Conservation (phyloP, 179 eudicot genomes). For the Silene coronaria region DNA sequence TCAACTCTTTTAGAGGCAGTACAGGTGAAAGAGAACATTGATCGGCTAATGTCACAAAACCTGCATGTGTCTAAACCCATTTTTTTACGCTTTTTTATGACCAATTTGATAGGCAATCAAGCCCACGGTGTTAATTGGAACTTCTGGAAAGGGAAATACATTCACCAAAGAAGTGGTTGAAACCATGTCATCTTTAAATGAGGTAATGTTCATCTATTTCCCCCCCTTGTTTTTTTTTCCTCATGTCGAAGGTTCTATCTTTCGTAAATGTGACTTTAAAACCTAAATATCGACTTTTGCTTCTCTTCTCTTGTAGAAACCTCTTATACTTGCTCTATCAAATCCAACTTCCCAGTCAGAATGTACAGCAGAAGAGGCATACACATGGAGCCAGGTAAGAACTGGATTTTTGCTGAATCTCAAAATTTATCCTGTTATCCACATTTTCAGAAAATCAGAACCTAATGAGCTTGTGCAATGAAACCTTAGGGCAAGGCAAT, state of each 20-base stretch:
- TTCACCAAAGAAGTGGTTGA: conserved; percentile 79
- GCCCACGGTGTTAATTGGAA: conserved; percentile 69
- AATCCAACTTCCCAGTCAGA: conserved; percentile 79
- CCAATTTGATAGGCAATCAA: conserved; percentile 45
- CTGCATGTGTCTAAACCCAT: background rate
- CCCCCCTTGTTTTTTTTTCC: background rate
- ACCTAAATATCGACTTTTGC: background rate
- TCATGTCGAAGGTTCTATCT: background rate
- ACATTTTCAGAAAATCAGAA: background rate
- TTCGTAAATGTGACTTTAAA: background rate
- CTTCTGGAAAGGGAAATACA: conserved; percentile 70
- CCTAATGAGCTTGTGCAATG: conserved; percentile 6
- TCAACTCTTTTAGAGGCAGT: conserved; percentile 65
- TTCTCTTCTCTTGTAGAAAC: conserved; percentile 41
- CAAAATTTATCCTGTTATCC: background rate
- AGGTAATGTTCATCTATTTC: conserved; percentile 33
- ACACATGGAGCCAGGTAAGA: conserved; percentile 61
- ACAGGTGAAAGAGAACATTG: conserved; percentile 40
- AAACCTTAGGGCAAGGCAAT: conserved; percentile 58
- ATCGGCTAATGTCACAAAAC: background rate
- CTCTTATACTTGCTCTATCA: conserved; percentile 63
- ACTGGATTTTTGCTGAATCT: background rate
- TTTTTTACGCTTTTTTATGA: background rate
- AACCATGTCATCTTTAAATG: conserved; percentile 60
- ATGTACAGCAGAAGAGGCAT: conserved; percentile 78